Evolutionary conservation across 768 basidiomycete genomes (phyloP), one percentile per base, ranked within the genome.

Genomic region (Lentinula boryana): DNA sequence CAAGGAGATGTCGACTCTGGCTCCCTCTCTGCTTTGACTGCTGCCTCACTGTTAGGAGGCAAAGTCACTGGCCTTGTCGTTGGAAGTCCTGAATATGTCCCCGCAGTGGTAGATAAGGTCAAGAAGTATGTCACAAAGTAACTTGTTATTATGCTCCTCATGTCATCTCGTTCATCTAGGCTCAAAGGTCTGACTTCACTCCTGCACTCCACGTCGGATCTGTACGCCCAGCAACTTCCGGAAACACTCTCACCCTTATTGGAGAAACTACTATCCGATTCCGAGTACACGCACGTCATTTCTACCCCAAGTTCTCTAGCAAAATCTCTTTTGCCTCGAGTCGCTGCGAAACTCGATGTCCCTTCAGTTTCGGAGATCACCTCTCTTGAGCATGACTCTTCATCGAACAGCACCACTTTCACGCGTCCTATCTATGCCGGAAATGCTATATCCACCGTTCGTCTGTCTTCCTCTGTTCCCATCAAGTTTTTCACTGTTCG

Each of bases 351-450:
- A 63, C 84, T 98, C n/a, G 87, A 96, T 72, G 84, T 88, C 21
- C 93, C 94, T 6, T 93, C 93, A 63, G 83, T 97, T 62, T 94
- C 94, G 36, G 95, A 98, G 73, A 84, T 98, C 66, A 91, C 87
- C 36, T 89, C 88, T 13, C 77, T 98, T 64, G 80, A 86, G 43
- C 86, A 93, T 70, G 88, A 93, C 67, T 59, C 74, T 32, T 72
- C 86, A 3, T 84, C 85, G 36, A 87, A 89, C 64, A 82, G 79
- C 66, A 93, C 93, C 41, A 92, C 86, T 1, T 98, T 95, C 72
- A 87, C 90, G 4, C 90, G 96, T 27, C 94, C 93, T 31, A 97
- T 98, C 68, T 98, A 99, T 68, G 97, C 97, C 23, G 97, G 97
- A 53, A 98, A 98, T 69, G 97, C 97, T 49, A 93, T 98, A 60